Evolutionary conservation across 768 basidiomycete genomes (phyloP), one percentile per base, ranked within the genome.

Genomic region (Pluteus cervinus): DNA sequence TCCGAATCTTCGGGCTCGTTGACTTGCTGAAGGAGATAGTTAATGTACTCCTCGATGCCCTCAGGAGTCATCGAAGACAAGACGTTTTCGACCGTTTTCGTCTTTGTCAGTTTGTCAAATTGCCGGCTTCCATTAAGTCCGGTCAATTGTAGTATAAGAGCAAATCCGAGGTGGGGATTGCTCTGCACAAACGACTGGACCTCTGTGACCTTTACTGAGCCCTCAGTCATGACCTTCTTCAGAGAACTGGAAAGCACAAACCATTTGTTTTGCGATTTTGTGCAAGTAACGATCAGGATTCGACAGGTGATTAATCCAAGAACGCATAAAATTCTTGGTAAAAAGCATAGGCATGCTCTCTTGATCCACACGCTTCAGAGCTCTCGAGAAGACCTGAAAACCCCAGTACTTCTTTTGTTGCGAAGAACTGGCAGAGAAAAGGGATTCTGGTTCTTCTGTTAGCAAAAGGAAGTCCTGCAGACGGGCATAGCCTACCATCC

Each of bases 301-400:
- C 0, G 89, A 86, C 15, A 99, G 70, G 57, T 98, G 92, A 54
- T 94, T 94, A 42, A 94, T 93, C 89, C 93, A 94, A 24, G 84
- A 83, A 24, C 91, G 81, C 86, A 97, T 92, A 52, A 96, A 87
- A 56, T 96, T 92, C 50, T 83, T 84, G 14, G 88, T 93, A 57
- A 99, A 92, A 23, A 98, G 67, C 73, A 89, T 81, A 0, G 88
- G 84, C 49, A 94, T 68, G 37, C 77, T 81, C 30, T 73, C 61
- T 12, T 76, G 58, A 11, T 72, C 65, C 21, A 88, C 71, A 24
- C 79, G 78, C 11, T 75, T 71, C 28, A 96, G 64, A 6, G 89
- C 79, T 45, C 77, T 83, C 50, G 81, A 76, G 62, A 97, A 87
- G 14, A 94, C 74, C 48, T 85, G 82, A 64, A 98, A 94, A n/a